phyloP scores from a whole-genome alignment of 345 rosid genomes.

The Odontarrhena argentea region DNA sequence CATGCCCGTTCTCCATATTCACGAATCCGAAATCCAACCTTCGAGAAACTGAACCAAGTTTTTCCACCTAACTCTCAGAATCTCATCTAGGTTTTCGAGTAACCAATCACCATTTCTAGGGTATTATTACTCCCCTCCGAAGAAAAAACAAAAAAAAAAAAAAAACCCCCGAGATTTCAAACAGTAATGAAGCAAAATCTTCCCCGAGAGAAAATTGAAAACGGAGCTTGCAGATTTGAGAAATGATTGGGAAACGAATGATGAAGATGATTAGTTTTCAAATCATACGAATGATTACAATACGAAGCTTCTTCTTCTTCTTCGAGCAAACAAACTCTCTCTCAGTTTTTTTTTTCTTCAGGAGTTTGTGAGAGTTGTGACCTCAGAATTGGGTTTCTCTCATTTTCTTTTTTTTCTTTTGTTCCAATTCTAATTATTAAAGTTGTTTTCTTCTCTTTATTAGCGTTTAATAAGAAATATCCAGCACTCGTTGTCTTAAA shows the following conservation, averaged over 20 bases:
- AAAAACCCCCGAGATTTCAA: constrained; percentile 32
- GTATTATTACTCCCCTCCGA: background rate
- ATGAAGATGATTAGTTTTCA: constrained; percentile 5
- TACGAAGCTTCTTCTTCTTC: constrained; percentile 8
- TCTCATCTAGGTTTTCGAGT: constrained; percentile 38
- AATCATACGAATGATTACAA: constrained; percentile 5
- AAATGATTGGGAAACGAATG: constrained; percentile 23
- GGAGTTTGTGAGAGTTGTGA: constrained; percentile 32
- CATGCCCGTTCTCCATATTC: constrained; percentile 82
- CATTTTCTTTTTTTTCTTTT: background rate
- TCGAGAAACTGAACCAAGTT: constrained; percentile 28
- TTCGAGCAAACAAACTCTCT: constrained; percentile 33
- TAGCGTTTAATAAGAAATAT: constrained; percentile 28
- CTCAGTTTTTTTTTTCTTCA: constrained; percentile 29
- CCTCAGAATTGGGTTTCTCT: constrained; percentile 43
- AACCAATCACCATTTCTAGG: constrained; percentile 35
- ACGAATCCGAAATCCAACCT: constrained; percentile 42
- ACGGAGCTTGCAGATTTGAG: constrained; percentile 27
- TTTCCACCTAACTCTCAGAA: constrained; percentile 21
- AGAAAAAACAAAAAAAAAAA: background rate
- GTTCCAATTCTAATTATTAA: constrained; percentile 31
- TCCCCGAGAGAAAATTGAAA: constrained; percentile 13
- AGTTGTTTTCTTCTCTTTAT: constrained; percentile 29
- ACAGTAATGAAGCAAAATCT: constrained; percentile 1
- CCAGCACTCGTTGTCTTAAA: constrained; percentile 32